These are phyloP conservation scores for Aspergillus versicolor DNA, from an alignment of 2,329 filamentous ascomycete genomes.

Conservation along the genomic window DNA sequence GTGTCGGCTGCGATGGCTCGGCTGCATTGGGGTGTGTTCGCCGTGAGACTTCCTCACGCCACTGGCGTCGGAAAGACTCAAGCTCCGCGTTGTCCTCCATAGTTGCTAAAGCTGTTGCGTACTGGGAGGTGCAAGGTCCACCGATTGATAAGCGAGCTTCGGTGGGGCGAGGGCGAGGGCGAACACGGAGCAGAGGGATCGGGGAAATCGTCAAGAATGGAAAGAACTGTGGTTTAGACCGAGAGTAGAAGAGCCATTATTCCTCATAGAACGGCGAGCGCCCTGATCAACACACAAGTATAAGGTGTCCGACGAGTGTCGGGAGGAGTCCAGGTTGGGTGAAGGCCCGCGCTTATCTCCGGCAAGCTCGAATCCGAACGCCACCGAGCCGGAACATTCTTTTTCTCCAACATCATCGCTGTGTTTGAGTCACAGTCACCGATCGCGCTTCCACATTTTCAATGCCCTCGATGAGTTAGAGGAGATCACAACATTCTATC, in stretches of 20 bases:
- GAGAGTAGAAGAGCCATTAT: neutral
- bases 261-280: neutral
- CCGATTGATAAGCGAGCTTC: conserved; percentile 23
- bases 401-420: conserved; percentile 20
- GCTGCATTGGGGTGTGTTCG: conserved; percentile 35
- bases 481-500: neutral
- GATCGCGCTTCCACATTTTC: neutral
- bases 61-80: conserved; percentile 80
- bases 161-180: conserved; percentile 7
- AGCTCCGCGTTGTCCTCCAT: conserved; percentile 65
- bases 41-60: conserved; percentile 74
- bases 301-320: neutral
- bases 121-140: conserved; percentile 13
- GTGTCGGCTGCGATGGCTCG: conserved; percentile 15
- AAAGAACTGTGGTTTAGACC: neutral
- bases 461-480: neutral
- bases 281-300: neutral
- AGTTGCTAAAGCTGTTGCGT: conserved; percentile 23
- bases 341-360: conserved; percentile 15
- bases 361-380: conserved; percentile 18
- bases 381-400: conserved; percentile 24
- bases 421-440: conserved; percentile 3
- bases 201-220: neutral
- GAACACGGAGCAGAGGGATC: neutral
- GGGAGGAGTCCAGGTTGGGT: neutral